Percentiles rank a stretch among this genome's conserved stretches.
Conservation (phyloP, 768 basidiomycete genomes). For the Lentinula sp. region DNA sequence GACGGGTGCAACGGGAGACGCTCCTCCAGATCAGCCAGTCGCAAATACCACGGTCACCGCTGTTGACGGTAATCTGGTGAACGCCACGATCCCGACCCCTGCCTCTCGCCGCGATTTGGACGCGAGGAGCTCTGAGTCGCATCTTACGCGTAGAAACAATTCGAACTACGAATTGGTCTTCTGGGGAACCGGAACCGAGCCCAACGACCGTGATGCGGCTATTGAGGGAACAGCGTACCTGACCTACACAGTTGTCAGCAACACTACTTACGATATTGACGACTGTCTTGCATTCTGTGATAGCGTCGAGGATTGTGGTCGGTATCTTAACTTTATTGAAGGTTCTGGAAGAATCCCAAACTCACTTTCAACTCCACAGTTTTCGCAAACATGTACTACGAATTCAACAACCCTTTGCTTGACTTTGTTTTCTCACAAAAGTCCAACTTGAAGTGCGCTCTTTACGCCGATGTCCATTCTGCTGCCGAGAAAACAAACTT, state of each 20-base stretch:
- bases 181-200: conserved; percentile 9
- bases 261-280: conserved; percentile 11
- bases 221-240: conserved; percentile 15
- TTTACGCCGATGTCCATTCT: conserved; percentile 15
- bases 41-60: conserved; percentile 13
- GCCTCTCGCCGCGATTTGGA: not conserved
- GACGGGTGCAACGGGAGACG: conserved; percentile 7
- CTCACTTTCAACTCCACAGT: conserved; percentile 5
- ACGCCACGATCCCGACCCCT: conserved; percentile 4
- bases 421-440: conserved; percentile 14
- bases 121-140: not conserved
- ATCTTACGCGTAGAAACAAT: not conserved
- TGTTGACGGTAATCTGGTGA: conserved; percentile 11
- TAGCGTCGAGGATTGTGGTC: conserved; percentile 13
- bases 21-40: conserved; percentile 11
- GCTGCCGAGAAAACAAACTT: conserved; percentile 12
- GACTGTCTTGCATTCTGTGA: conserved; percentile 14
- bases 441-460: conserved; percentile 17
- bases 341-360: not conserved
- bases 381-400: conserved; percentile 15
- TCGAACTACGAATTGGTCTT: conserved; percentile 14
- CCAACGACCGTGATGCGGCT: conserved; percentile 10
- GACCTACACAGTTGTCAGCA: conserved; percentile 14
- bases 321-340: not conserved
- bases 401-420: conserved; percentile 12